A percentile compares a stretch with the other conserved stretches of the same genome.
phyloP scores from a whole-genome alignment of 371 early-diverging fungal species.

The Mucor velutinosus region DNA sequence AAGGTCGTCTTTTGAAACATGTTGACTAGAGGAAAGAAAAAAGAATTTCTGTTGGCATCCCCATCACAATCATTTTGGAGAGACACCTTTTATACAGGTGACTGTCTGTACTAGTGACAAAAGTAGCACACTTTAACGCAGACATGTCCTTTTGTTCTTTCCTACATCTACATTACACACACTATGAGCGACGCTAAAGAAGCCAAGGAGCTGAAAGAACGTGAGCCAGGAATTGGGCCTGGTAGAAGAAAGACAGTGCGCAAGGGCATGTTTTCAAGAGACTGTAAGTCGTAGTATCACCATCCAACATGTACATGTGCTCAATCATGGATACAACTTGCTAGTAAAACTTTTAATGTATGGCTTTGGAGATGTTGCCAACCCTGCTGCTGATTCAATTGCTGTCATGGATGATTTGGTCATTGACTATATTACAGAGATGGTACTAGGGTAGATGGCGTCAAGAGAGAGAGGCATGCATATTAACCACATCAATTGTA shows the following conservation, averaged over 20 bases:
- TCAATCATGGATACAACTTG: neutral
- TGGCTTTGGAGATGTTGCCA: slow-evolving; percentile 96
- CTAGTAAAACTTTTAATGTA: slow-evolving; percentile 90
- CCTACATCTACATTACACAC: neutral
- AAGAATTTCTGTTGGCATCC: neutral
- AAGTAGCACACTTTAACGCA: neutral
- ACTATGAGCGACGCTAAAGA: slow-evolving; percentile 23
- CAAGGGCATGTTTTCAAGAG: slow-evolving; percentile 58
- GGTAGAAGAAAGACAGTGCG: slow-evolving; percentile 54
- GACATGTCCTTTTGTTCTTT: neutral
- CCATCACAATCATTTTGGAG: neutral
- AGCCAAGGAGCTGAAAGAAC: slow-evolving; percentile 26
- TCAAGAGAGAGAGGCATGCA: neutral
- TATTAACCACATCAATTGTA: neutral
- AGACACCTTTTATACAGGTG: neutral
- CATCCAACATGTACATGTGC: neutral
- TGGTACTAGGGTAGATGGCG: slow-evolving; percentile 55
- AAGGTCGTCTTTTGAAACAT: slow-evolving; percentile 50
- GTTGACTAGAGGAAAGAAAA: neutral
- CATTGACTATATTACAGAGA: slow-evolving; percentile 87
- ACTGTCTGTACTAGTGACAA: neutral
- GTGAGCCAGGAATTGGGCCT: slow-evolving; percentile 47
- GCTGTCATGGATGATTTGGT: slow-evolving; percentile 94
- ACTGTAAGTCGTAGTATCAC: slow-evolving; percentile 36
- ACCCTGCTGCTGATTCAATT: slow-evolving; percentile 92